phyloP scores from a whole-genome alignment of 2,329 filamentous ascomycete genomes.

The Fusarium siculi region DNA sequence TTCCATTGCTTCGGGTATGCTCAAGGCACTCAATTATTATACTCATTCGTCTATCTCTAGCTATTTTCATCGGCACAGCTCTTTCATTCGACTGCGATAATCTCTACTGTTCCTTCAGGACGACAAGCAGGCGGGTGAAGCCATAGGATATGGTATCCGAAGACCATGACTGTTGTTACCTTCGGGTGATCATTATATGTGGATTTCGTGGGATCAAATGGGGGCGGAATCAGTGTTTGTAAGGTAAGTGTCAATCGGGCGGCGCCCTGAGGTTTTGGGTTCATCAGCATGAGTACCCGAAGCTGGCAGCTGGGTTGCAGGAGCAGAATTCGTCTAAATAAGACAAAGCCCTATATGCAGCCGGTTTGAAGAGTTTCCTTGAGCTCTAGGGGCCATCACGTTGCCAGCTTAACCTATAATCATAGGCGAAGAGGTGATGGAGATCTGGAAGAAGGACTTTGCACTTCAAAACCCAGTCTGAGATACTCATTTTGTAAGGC shows the following conservation, averaged over 20 bases:
- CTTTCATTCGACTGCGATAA: neutral
- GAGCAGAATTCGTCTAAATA: neutral
- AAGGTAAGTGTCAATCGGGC: neutral
- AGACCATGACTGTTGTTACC: neutral
- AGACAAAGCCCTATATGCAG: neutral
- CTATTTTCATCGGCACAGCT: neutral
- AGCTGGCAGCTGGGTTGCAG: neutral
- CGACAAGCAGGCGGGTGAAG: neutral
- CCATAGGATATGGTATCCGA: neutral
- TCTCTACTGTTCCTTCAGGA: neutral
- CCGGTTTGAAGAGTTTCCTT: neutral
- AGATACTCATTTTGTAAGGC: neutral
- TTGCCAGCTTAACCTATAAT: neutral
- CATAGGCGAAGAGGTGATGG: neutral
- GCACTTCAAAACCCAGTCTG: neutral
- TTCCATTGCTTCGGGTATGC: neutral
- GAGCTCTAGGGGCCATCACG: neutral
- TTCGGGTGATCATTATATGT: neutral
- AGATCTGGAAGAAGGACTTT: too few species aligned
- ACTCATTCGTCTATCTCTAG: neutral
- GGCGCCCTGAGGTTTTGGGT: fast-evolving
- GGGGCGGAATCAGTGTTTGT: neutral
- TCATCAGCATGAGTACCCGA: neutral
- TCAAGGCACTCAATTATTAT: too few species aligned
- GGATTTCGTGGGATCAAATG: neutral